Percentiles rank a stretch among this genome's conserved stretches.
phyloP scores from a whole-genome alignment of 495 filamentous ascomycete genomes.

The Xylaria curta region DNA sequence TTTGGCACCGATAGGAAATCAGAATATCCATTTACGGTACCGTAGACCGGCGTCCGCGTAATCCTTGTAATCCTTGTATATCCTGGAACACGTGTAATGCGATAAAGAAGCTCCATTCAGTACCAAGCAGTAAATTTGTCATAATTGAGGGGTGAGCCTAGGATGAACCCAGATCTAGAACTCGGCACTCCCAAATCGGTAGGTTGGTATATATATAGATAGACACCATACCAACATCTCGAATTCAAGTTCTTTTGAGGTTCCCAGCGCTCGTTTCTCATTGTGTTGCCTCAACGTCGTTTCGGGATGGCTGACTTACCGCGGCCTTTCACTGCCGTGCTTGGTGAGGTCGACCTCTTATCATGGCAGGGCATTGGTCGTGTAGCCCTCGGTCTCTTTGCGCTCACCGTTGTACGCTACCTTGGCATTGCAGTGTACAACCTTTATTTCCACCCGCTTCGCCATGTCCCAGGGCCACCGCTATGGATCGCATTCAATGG shows the following conservation, averaged over 20 bases:
- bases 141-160: conserved; percentile 10
- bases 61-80: neutral
- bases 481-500: conserved; percentile 50
- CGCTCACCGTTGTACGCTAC: neutral
- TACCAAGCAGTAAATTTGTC: conserved; percentile 17
- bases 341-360: conserved; percentile 15
- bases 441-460: conserved; percentile 56
- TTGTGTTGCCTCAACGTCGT: neutral
- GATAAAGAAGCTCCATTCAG: conserved; percentile 3
- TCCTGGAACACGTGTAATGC: conserved; percentile 1
- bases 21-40: neutral
- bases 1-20: neutral
- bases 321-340: conserved; percentile 10
- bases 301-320: conserved; percentile 18
- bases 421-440: conserved; percentile 41
- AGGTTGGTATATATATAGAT: conserved; percentile 18
- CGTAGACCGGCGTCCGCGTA: neutral
- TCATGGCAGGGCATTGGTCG: conserved; percentile 22
- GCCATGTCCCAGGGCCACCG: conserved; percentile 56
- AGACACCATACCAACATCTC: neutral
- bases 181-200: conserved; percentile 1
- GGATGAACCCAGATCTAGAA: conserved; percentile 8
- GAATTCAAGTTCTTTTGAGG: neutral
- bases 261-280: neutral
- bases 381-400: neutral